Evolutionary conservation across 441 rosid species (phyloP).

Genomic region (Erodium trifolium): DNA sequence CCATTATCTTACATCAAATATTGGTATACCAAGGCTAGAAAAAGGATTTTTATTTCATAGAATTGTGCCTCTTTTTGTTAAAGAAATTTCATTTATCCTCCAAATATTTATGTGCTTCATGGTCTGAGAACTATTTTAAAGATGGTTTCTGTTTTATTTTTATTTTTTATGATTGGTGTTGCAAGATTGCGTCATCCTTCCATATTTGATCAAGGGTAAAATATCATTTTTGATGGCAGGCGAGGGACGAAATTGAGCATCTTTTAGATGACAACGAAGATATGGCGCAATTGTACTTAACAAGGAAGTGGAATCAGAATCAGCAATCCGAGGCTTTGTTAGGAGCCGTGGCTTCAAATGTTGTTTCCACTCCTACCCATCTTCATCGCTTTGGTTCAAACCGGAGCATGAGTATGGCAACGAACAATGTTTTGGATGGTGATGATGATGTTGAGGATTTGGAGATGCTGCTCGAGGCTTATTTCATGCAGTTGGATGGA

Average conservation of each 20-base stretch:
- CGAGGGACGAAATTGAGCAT: slow-evolving; percentile 92
- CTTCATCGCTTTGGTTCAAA: slow-evolving; percentile 46
- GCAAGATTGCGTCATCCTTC: neutral
- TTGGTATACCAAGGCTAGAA: neutral
- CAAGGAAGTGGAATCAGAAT: slow-evolving; percentile 72
- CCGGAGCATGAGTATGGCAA: slow-evolving; percentile 58
- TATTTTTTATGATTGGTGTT: neutral
- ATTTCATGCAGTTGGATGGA: slow-evolving; percentile 92
- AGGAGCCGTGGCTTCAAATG: slow-evolving; percentile 40
- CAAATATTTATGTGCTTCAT: neutral
- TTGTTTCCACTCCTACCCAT: slow-evolving; percentile 23
- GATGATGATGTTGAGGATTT: slow-evolving; percentile 69
- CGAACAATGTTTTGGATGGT: slow-evolving; percentile 42
- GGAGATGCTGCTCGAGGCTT: slow-evolving; percentile 93
- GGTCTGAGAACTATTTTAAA: neutral
- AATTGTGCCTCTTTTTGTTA: neutral
- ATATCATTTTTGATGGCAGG: slow-evolving; percentile 34
- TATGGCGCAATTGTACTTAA: slow-evolving; percentile 75
- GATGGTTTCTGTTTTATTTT: neutral
- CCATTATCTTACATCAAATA: neutral
- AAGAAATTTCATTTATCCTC: neutral
- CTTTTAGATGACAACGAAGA: slow-evolving; percentile 81
- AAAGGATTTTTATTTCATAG: neutral
- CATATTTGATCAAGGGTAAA: neutral
- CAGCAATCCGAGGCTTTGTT: slow-evolving; percentile 64